Evolutionary conservation across 805 yeast genomes (phyloP).

Genomic region (Tetrapisispora arboricola): DNA sequence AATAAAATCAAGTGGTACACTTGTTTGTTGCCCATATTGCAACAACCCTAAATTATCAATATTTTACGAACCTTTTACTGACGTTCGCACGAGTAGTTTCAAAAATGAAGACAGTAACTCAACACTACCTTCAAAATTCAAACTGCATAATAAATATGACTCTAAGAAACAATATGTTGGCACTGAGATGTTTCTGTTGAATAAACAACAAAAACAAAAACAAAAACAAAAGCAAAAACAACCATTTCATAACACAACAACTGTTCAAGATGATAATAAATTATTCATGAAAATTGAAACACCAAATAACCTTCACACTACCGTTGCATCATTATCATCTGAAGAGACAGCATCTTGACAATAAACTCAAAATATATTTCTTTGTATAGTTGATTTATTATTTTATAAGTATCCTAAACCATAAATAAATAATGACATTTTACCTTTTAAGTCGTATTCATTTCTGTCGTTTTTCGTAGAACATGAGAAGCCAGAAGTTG

Average conservation of each 20-base stretch:
- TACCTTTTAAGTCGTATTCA: too few species aligned
- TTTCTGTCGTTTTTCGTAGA: too few species aligned
- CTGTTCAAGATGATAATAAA: neutral
- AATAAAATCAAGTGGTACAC: constrained; percentile 43
- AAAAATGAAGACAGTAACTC: neutral
- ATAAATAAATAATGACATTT: too few species aligned
- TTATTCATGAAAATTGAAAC: constrained; percentile 4
- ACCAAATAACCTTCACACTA: neutral
- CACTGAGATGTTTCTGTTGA: neutral
- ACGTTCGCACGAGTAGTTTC: neutral
- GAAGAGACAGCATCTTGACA: constrained; percentile 1
- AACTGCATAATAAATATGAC: neutral
- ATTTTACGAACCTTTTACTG: neutral
- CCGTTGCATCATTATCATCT: constrained; percentile 1
- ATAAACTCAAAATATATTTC: too few species aligned
- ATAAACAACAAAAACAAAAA: neutral
- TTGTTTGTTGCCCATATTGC: neutral
- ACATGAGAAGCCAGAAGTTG: too few species aligned
- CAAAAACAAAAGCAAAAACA: too few species aligned
- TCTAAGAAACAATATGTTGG: neutral
- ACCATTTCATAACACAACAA: too few species aligned
- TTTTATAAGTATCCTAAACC: too few species aligned
- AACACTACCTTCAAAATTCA: neutral
- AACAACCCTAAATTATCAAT: neutral
- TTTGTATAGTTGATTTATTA: too few species aligned